Evolutionary conservation across 2,329 filamentous ascomycete genomes (phyloP), one percentile per base, ranked within the genome.

Genomic region (Xylaria sp.): DNA sequence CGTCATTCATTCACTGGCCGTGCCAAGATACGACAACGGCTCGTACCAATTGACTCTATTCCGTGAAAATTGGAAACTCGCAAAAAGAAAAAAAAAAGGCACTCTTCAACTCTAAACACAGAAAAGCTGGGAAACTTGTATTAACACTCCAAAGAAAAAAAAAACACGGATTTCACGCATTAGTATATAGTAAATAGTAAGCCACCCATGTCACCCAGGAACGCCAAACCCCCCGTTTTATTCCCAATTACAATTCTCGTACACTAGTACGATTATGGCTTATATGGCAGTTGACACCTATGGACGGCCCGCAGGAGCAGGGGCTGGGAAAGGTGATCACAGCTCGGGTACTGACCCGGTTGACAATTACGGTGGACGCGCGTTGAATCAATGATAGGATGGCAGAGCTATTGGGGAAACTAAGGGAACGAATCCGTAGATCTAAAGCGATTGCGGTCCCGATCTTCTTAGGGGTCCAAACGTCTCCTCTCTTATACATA

Each of bases 181-280:
- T 60, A 54, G 25, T 16, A n/a, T 53, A 59, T 5, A 32, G 37
- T 27, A 37, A 42, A 13, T 58, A 58, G 25, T 65, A 53, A 64
- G 63, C 63, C 23, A 25, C 32, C 35, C 40, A 5, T 2, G 13
- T 21, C 29, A 27, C 27, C 55, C 23, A 40, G 21, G n/a, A 60
- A 57, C 44, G 2, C 18, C 16, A 50, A 51, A 54, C 18, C 4
- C 40, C 32, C 55, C 55, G 25, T 51, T 58, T 40, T 51, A 51
- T 66, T 66, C 32, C 51, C 59, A 51, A 62, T 66, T 66, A 44
- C 51, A 42, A 61, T 57, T 58, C 23, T 58, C 37, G 40, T 25
- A 48, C 58, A 35, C 42, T 29, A 44, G n/a, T 66, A 58, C 35
- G 23, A 10, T 42, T 62, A 48, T 18, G 61, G 50, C 21, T 35